Percentiles rank a stretch among this genome's conserved stretches.
Conservation (phyloP, 1,284 basidiomycete genomes). For the Ceratobasidium sp. region DNA sequence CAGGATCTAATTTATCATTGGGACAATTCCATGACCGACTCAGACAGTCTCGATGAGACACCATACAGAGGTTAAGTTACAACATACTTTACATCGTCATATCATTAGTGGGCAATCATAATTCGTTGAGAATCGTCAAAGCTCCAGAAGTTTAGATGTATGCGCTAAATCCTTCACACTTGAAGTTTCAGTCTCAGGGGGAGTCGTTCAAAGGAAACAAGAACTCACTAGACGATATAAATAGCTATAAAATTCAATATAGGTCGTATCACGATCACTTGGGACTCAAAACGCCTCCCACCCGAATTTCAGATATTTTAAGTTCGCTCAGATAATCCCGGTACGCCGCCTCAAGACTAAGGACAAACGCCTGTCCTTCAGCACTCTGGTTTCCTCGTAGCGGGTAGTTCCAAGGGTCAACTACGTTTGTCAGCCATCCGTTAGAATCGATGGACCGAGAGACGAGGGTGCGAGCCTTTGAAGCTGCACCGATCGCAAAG, state of each 20-base stretch:
- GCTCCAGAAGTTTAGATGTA: neutral
- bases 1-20: too few relatives aligned
- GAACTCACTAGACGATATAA: neutral
- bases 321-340: slow-evolving; percentile 65
- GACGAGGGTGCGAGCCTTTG: slow-evolving; percentile 48
- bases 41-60: too few relatives aligned
- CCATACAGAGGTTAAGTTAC: too few relatives aligned
- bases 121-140: neutral
- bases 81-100: neutral
- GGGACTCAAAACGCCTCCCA: neutral
- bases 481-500: slow-evolving; percentile 48
- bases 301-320: neutral
- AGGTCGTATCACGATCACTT: neutral
- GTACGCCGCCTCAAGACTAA: slow-evolving; percentile 79
- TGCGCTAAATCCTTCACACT: neutral
- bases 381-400: slow-evolving; percentile 68
- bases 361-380: slow-evolving; percentile 77
- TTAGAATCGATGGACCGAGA: slow-evolving; percentile 66
- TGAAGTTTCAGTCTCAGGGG: neutral
- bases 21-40: too few relatives aligned
- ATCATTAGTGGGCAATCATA: neutral
- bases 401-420: slow-evolving; percentile 73
- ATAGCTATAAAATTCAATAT: neutral
- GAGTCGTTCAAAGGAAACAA: neutral
- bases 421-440: slow-evolving; percentile 77